These are phyloP conservation scores for Macrophomina pseudophaseolina DNA, from an alignment of 2,329 filamentous ascomycete genomes.

Conservation along the genomic window DNA sequence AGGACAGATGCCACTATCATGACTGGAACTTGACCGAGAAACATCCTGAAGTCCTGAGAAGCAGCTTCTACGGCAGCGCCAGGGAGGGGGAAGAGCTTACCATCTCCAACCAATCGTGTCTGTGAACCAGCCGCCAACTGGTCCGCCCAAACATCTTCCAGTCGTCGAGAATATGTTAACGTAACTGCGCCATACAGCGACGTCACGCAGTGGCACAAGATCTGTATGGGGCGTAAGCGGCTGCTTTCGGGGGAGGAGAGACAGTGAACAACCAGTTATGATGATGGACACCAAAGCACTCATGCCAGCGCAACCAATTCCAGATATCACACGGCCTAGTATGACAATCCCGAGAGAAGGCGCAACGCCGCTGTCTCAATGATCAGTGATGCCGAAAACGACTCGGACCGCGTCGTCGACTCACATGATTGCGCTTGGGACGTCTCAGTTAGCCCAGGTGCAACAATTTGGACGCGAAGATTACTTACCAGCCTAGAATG, in stretches of 20 bases:
- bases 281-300: constrained; percentile 33
- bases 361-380: constrained; percentile 41
- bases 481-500: constrained; percentile 44
- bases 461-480: too few relatives aligned
- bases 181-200: constrained; percentile 57
- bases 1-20: constrained; percentile 57
- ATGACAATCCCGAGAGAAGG: constrained; percentile 47
- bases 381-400: constrained; percentile 22
- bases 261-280: constrained; percentile 4
- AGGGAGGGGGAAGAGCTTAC: constrained; percentile 40
- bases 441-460: not conserved
- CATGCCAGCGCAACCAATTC: constrained; percentile 53
- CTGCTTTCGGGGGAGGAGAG: too few relatives aligned
- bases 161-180: constrained; percentile 58
- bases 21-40: constrained; percentile 63
- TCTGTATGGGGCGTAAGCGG: constrained; percentile 48
- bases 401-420: not conserved
- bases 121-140: constrained; percentile 65
- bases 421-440: not conserved
- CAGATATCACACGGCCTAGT: constrained; percentile 47
- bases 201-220: constrained; percentile 54
- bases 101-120: constrained; percentile 71
- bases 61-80: not conserved
- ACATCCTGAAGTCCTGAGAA: constrained; percentile 51
- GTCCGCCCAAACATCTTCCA: constrained; percentile 57